Percentiles rank a stretch among this genome's conserved stretches.
Conservation (phyloP, 495 filamentous ascomycete genomes). For the Xylaria venustula region DNA sequence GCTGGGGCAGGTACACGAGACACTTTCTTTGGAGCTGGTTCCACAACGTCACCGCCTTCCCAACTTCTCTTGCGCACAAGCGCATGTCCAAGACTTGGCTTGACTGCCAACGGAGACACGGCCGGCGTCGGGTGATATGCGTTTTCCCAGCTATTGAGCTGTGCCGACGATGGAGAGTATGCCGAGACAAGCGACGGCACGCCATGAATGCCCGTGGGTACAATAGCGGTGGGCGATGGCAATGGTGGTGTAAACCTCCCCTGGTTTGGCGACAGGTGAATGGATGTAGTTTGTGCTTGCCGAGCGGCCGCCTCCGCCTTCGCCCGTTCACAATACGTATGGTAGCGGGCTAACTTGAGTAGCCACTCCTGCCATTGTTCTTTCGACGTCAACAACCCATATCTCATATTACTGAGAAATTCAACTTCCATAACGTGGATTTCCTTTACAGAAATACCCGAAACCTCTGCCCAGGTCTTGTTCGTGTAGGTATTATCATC, state of each 20-base stretch:
- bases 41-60: conserved; percentile 57
- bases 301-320: conserved; percentile 30
- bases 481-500: conserved; percentile 99
- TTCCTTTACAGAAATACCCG: conserved; percentile 88
- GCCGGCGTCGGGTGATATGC: conserved; percentile 37
- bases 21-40: conserved; percentile 67
- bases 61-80: conserved; percentile 66
- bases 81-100: conserved; percentile 46
- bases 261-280: conserved; percentile 37
- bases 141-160: conserved; percentile 32
- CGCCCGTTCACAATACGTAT: conserved; percentile 72
- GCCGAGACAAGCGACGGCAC: conserved; percentile 23
- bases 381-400: conserved; percentile 79
- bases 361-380: conserved; percentile 90
- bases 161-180: conserved; percentile 32
- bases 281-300: conserved; percentile 32
- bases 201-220: conserved; percentile 34
- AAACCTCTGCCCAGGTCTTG: conserved; percentile 99
- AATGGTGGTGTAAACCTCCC: conserved; percentile 40
- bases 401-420: conserved; percentile 97
- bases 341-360: conserved; percentile 71
- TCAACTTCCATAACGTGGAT: conserved; percentile 99
- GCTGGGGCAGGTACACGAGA: conserved; percentile 25
- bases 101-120: conserved; percentile 53
- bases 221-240: conserved; percentile 44